Conservation (phyloP, 2,329 filamentous ascomycete species). For the Aspergillus tamarii region DNA sequence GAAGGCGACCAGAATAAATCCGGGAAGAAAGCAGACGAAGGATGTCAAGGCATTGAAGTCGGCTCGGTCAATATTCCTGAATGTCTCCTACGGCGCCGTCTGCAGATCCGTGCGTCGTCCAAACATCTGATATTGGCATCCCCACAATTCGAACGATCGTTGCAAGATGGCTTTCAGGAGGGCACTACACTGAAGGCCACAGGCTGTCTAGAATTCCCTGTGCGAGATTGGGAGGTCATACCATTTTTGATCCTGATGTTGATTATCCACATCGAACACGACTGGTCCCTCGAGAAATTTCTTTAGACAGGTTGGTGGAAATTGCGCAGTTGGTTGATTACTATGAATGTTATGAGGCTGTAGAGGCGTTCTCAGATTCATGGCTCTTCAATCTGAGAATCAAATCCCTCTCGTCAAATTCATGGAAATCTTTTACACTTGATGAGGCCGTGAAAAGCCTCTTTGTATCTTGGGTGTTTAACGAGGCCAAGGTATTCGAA, state of each 20-base stretch:
- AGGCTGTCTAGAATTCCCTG: not conserved
- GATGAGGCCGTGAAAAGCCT: no score
- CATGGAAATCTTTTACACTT: rapidly evolving
- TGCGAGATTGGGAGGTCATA: not conserved
- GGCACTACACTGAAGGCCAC: not conserved
- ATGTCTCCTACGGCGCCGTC: not conserved
- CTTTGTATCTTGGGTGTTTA: not conserved
- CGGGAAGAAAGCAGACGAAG: not conserved
- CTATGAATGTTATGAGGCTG: not conserved
- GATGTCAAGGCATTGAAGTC: no score
- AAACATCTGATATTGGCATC: not conserved
- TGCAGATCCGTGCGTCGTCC: not conserved
- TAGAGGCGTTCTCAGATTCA: not conserved
- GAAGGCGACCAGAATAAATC: not conserved
- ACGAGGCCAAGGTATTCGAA: not conserved
- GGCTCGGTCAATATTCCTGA: no score
- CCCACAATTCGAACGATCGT: not conserved
- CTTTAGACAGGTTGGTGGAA: not conserved
- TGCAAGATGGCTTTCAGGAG: not conserved
- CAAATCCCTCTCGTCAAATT: not conserved
- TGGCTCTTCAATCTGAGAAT: not conserved
- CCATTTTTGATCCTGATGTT: not conserved
- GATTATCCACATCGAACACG: not conserved
- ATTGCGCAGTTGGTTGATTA: not conserved
- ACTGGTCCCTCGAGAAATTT: rapidly evolving